Evolutionary conservation across 2,329 filamentous ascomycete genomes (phyloP), one percentile per base, ranked within the genome.

Genomic region (Bipolaris victoriae): DNA sequence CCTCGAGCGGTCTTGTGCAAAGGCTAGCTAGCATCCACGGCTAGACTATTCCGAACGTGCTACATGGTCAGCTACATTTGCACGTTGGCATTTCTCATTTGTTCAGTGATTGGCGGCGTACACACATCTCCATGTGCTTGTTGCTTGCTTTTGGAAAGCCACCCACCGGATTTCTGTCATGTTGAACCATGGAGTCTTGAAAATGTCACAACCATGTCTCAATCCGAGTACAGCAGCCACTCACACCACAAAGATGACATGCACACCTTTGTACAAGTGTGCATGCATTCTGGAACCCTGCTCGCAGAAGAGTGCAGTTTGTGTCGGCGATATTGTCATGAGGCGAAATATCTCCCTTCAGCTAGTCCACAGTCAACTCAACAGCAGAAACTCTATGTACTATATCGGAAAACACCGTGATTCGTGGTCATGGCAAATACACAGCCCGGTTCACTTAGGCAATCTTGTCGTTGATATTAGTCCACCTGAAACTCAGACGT

Each of bases 321-420:
- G n/a, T 29, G 15, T 33, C 52, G 52, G 48, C 16, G 39, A 46
- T 48, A 40, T 31, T 48, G 33, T 55, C 16, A 26, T 20, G 18
- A 39, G 47, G 33, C 39, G 36, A 7, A 29, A 46, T 24, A 55
- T 55, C 40, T 45, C 11, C 52, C 13, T 55, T 7, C 44, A 51
- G 52, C 26, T 22, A 39, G 35, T 22, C 24, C 22, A 20, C 35
- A 29, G 13, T 16, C 35, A 39, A 39, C n/a, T 4, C 20, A n/a
- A 18, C 24, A 45, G 35, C 51, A 33, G 43, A 16, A 39, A 13
- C 35, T 31, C 7, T 15, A 39, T 31, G 29, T 31, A 31, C 33
- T 16, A 33, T 29, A 40, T 22, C 16, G 15, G 24, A 18, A 24
- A 40, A 31, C 26, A 31, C 10, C 31, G 15, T 29, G 33, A 4